Conservation (phyloP, 1,139 yeast genomes). For the Hansenula sp. region DNA sequence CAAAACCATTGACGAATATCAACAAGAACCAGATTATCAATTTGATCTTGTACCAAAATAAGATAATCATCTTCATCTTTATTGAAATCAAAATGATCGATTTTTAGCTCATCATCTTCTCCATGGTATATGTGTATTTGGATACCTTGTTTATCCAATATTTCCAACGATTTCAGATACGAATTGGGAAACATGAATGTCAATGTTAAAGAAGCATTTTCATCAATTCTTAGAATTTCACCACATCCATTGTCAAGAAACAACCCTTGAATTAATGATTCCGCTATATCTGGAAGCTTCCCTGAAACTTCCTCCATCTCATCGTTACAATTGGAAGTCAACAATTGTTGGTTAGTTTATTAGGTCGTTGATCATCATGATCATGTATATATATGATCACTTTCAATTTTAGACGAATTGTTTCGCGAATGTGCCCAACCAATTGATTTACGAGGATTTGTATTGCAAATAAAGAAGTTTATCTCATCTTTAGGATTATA, state of each 20-base stretch:
- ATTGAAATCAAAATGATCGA: too few species aligned
- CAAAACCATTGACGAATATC: constrained; percentile 14
- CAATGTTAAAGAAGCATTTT: neutral
- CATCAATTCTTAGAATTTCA: neutral
- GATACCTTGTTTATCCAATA: neutral
- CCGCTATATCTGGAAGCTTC: neutral
- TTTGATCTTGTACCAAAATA: neutral
- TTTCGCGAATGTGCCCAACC: too few species aligned
- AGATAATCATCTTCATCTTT: neutral
- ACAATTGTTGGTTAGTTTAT: too few species aligned
- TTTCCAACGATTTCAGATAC: neutral
- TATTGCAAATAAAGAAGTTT: too few species aligned
- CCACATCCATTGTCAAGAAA: neutral
- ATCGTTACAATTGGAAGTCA: too few species aligned
- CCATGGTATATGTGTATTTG: neutral
- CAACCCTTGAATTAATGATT: neutral
- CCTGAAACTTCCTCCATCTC: too few species aligned
- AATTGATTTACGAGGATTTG: too few species aligned
- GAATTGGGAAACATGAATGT: neutral
- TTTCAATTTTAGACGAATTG: too few species aligned
- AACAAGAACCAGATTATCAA: constrained; percentile 1
- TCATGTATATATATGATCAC: too few species aligned
- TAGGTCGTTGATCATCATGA: too few species aligned
- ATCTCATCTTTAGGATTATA: too few species aligned
- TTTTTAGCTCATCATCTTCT: neutral